Evolutionary conservation across 2,329 filamentous ascomycete species (phyloP).

Genomic region (Curvularia verruculosa): DNA sequence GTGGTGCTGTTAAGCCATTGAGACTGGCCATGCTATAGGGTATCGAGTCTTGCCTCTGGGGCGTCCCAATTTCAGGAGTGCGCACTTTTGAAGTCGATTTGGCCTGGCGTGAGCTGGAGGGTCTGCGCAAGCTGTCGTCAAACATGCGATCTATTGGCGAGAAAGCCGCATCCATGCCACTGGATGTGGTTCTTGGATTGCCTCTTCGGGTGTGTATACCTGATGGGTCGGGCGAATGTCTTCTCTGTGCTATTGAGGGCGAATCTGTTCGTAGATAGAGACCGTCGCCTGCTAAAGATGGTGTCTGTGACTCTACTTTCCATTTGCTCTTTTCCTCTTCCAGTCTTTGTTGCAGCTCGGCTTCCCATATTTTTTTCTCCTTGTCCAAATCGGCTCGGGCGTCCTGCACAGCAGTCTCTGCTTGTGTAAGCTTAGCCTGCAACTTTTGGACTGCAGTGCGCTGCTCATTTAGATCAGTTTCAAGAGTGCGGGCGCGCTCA

Average conservation of each 20-base stretch:
- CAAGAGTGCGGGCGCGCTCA: constrained; percentile 67
- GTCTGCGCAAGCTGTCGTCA: constrained; percentile 44
- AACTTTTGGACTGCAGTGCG: constrained; percentile 66
- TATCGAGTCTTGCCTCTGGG: constrained; percentile 44
- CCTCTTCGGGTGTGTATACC: constrained; percentile 39
- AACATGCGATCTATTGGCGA: constrained; percentile 48
- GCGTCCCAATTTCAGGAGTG: constrained; percentile 47
- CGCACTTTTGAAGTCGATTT: constrained; percentile 36
- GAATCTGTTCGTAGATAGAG: constrained; percentile 48
- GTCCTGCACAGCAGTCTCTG: constrained; percentile 67
- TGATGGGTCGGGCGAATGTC: constrained; percentile 48
- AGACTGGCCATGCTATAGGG: constrained; percentile 41
- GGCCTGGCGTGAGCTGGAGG: constrained; percentile 42
- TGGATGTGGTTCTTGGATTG: constrained; percentile 39
- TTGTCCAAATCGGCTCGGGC: constrained; percentile 62
- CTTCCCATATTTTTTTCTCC: constrained; percentile 65
- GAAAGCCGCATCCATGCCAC: constrained; percentile 37
- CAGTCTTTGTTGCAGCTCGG: constrained; percentile 62
- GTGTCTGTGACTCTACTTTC: constrained; percentile 55
- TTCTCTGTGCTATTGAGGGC: constrained; percentile 47
- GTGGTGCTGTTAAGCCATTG: constrained; percentile 40
- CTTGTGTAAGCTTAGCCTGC: constrained; percentile 68
- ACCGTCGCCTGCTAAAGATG: constrained; percentile 27
- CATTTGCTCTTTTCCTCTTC: constrained; percentile 70
- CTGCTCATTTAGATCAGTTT: constrained; percentile 67